phyloP scores from a whole-genome alignment of 31 red algal genomes.

The Asparagopsis taxiformis region DNA sequence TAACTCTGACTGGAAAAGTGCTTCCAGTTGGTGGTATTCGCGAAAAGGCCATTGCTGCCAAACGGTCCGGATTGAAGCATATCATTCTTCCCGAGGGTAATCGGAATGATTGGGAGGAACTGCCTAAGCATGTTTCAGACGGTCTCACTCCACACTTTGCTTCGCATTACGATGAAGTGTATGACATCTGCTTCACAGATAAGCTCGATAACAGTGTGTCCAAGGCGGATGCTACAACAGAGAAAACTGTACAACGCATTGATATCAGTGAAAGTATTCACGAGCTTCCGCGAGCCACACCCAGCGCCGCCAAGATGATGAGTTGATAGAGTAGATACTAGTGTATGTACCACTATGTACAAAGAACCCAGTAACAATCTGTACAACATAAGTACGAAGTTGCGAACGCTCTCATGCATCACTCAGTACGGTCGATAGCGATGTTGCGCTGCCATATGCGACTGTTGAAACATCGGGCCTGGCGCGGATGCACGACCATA shows the following conservation, averaged over 20 bases:
- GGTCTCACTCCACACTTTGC: slow-evolving; percentile 77
- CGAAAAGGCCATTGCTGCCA: slow-evolving; percentile 92
- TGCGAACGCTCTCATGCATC: neutral
- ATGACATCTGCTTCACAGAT: slow-evolving; percentile 57
- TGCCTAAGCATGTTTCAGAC: slow-evolving; percentile 74
- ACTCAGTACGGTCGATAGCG: slow-evolving; percentile 66
- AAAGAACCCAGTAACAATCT: too few relatives aligned
- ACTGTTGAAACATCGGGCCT: slow-evolving; percentile 31
- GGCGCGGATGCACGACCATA: slow-evolving; percentile 35
- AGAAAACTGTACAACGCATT: neutral
- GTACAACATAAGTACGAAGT: neutral
- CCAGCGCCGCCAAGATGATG: too few relatives aligned
- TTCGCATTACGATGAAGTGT: slow-evolving; percentile 78
- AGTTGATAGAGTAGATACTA: too few relatives aligned
- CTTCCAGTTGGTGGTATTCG: slow-evolving; percentile 94
- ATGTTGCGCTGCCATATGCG: slow-evolving; percentile 36
- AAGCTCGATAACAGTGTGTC: neutral
- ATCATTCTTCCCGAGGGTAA: slow-evolving; percentile 81
- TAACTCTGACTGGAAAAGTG: slow-evolving; percentile 94
- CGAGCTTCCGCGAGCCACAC: too few relatives aligned
- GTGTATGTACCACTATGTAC: too few relatives aligned
- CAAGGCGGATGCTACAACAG: neutral
- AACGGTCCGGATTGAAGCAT: slow-evolving; percentile 68
- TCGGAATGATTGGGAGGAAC: slow-evolving; percentile 79
- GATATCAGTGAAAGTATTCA: too few relatives aligned